Percentiles rank a stretch among this genome's conserved stretches.
These are phyloP conservation scores for Fusarium sp. DNA, from an alignment of 2,329 filamentous ascomycete species.

Conservation along the genomic window DNA sequence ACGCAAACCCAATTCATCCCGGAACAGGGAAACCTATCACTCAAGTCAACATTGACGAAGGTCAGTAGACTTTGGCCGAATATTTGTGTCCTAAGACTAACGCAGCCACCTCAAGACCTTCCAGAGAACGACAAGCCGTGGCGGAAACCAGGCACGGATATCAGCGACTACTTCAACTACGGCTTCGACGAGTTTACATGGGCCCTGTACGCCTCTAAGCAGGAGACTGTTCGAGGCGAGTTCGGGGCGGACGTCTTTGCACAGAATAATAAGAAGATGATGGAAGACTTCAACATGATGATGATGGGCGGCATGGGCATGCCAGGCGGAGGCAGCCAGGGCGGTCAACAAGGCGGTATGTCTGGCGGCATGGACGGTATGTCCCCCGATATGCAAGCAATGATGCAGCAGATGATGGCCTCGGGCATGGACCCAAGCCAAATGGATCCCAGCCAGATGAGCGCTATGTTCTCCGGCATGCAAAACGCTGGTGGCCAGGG, in stretches of 20 bases:
- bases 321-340: constrained; percentile 52
- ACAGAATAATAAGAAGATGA: constrained; percentile 80
- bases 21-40: constrained; percentile 84
- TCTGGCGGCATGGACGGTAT: constrained; percentile 70
- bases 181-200: constrained; percentile 99
- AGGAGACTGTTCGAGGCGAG: constrained; percentile 81
- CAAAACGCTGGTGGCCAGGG: constrained; percentile 58
- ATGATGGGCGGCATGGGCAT: constrained; percentile 70
- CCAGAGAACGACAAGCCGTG: constrained; percentile 91
- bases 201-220: constrained; percentile 92
- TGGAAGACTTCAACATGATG: constrained; percentile 75
- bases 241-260: constrained; percentile 75
- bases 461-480: constrained; percentile 70
- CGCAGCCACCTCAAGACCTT: constrained; percentile 61
- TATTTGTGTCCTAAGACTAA: background rate
- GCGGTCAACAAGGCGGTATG: constrained; percentile 56
- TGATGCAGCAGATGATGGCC: constrained; percentile 79
- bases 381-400: constrained; percentile 73
- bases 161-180: constrained; percentile 99
- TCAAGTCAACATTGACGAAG: constrained; percentile 78
- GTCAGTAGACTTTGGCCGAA: constrained; percentile 49
- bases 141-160: constrained; percentile 92
- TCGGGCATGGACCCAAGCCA: constrained; percentile 73
- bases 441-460: constrained; percentile 71
- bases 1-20: constrained; percentile 83